Evolutionary conservation across 2,329 filamentous ascomycete species (phyloP).

Genomic region (Aspergillus sp.): DNA sequence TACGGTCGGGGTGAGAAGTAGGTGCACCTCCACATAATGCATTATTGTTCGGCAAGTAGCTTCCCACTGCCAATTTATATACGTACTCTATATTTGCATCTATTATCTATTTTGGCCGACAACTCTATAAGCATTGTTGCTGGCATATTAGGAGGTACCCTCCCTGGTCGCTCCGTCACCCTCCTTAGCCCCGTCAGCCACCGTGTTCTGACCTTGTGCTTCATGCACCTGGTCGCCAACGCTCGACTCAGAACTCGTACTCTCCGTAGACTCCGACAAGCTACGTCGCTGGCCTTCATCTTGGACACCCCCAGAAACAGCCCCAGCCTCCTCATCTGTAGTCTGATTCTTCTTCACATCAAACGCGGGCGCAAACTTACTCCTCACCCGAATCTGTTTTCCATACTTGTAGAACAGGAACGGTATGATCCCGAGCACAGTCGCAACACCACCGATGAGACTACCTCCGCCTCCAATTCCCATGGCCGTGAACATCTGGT

Average conservation of each 20-base stretch:
- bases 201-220: neutral
- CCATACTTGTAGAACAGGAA: slow-evolving; percentile 43
- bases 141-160: too few species aligned
- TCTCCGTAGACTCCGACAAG: too few species aligned
- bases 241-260: neutral
- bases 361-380: slow-evolving; percentile 30
- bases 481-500: slow-evolving; percentile 42
- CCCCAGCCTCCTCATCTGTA: neutral
- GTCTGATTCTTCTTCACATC: neutral
- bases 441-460: slow-evolving; percentile 37
- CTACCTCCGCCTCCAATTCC: slow-evolving; percentile 41
- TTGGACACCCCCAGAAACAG: neutral
- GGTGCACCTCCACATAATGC: too few species aligned
- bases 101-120: too few species aligned
- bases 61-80: too few species aligned
- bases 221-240: neutral
- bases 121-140: too few species aligned
- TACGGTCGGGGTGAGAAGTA: too few species aligned
- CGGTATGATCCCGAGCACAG: slow-evolving; percentile 33
- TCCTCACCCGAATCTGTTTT: slow-evolving; percentile 31
- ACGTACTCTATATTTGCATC: too few species aligned
- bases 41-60: too few species aligned
- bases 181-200: too few species aligned
- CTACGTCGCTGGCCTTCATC: neutral
- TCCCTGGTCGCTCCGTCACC: too few species aligned